These are phyloP conservation scores for Rhizoclosmatium globosum DNA, from an alignment of 192 early-diverging fungal genomes.

Conservation along the genomic window DNA sequence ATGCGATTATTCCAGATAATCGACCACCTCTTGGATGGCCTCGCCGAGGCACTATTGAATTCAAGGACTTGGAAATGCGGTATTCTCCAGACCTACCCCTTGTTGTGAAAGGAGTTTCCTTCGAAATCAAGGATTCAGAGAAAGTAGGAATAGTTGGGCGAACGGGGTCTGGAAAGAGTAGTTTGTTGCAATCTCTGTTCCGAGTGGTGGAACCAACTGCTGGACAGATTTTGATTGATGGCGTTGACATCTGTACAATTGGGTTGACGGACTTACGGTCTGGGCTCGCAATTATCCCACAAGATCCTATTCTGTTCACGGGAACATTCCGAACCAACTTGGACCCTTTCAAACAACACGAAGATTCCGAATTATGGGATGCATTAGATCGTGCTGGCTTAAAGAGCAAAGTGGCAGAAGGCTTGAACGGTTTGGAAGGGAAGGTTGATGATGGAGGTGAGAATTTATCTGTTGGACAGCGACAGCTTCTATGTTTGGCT, in stretches of 20 bases:
- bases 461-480: slow-evolving; percentile 83
- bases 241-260: slow-evolving; percentile 74
- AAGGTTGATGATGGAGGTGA: slow-evolving; percentile 78
- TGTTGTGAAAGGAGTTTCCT: slow-evolving; percentile 35
- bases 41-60: slow-evolving; percentile 5
- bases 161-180: slow-evolving; percentile 51
- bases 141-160: slow-evolving; percentile 53
- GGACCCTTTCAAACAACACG: slow-evolving; percentile 68
- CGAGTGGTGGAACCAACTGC: slow-evolving; percentile 54
- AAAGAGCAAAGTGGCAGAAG: slow-evolving; percentile 47
- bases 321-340: slow-evolving; percentile 63
- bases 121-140: slow-evolving; percentile 36
- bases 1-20: slow-evolving; percentile 58
- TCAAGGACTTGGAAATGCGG: slow-evolving; percentile 30
- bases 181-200: slow-evolving; percentile 47
- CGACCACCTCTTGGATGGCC: slow-evolving; percentile 34
- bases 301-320: slow-evolving; percentile 80
- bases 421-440: slow-evolving; percentile 61
- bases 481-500: slow-evolving; percentile 63
- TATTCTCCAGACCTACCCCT: slow-evolving; percentile 61
- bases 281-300: slow-evolving; percentile 86
- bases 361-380: slow-evolving; percentile 74
- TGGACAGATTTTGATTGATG: slow-evolving; percentile 78
- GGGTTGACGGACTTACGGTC: slow-evolving; percentile 38
- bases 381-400: slow-evolving; percentile 71